Evolutionary conservation across 208 protist genomes (phyloP), one percentile per base, ranked within the genome.

Genomic region (Crithidia bombi): DNA sequence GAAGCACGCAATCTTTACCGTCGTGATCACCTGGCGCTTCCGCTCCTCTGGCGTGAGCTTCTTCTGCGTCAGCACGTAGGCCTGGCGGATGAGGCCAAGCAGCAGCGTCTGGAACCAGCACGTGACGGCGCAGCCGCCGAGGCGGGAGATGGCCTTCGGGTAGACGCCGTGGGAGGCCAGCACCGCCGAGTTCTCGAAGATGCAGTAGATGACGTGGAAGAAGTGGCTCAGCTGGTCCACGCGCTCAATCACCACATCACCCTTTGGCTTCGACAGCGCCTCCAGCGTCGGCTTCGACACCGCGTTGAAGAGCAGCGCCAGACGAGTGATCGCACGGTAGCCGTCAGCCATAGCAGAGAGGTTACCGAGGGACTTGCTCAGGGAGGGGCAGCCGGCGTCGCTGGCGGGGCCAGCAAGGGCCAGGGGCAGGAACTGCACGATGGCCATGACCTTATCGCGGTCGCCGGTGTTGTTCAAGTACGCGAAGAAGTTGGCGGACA

Each of bases 361-460:
- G 69, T 73, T 91, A 5, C 55, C 33, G 46, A 96, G 82, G 2
- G 82, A 85, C 81, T 90, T 81, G 67, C 82, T 79, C 33, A 96
- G 85, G 28, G 71, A 56, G 19, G 71, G 57, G 73, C 74, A 84
- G 54, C 87, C 86, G 72, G 82, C 70, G n/a, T 74, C 67, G 54
- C 62, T 68, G 47, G 79, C 83, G 57, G 85, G 85, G 21, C 83
- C 89, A 62, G 79, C 81, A 41, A 94, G 81, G 21, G 75, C 70
- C 74, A 94, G 68, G 6, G 91, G 86, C 44, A 93, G 81, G 79
- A 96, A 96, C 81, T 96, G 88, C 50, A 85, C 83, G 61, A 94
- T 87, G 41, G 86, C 89, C 85, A 96, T 93, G 62, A 96, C 85
- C 87, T 93, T 93, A 62, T 96, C 91, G 75, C 86, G 87, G 81